A percentile compares a stretch with the other conserved stretches of the same genome.
Evolutionary conservation across 1,139 yeast genomes (phyloP).

Genomic region (Taiozyma sp.): DNA sequence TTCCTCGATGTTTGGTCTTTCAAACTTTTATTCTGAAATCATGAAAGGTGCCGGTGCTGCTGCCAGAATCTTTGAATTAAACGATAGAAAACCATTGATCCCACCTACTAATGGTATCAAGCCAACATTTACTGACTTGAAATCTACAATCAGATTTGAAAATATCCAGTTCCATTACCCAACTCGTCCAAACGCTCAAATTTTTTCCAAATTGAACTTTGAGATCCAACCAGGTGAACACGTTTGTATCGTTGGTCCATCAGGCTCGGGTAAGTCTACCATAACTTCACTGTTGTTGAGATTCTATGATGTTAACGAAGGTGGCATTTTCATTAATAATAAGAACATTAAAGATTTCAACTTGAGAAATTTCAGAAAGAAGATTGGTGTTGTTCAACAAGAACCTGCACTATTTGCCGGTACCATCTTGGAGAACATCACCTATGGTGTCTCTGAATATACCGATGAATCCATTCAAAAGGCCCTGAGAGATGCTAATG

Average conservation of each 20-base stretch:
- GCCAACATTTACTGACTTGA: constrained; percentile 39
- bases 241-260: constrained; percentile 85
- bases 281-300: constrained; percentile 69
- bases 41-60: constrained; percentile 99
- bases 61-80: constrained; percentile 81
- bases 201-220: constrained; percentile 61
- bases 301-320: constrained; percentile 57
- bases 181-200: constrained; percentile 71
- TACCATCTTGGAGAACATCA: constrained; percentile 70
- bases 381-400: constrained; percentile 83
- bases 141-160: constrained; percentile 48
- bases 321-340: constrained; percentile 64
- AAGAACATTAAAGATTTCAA: constrained; percentile 57
- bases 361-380: constrained; percentile 64
- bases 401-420: constrained; percentile 83
- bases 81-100: constrained; percentile 72
- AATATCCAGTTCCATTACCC: constrained; percentile 78
- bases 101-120: constrained; percentile 47
- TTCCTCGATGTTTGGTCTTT: constrained; percentile 83
- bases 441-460: constrained; percentile 55
- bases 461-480: constrained; percentile 43
- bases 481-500: constrained; percentile 55
- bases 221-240: constrained; percentile 65
- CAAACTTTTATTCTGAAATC: constrained; percentile 85
- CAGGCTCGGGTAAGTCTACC: constrained; percentile 91